phyloP scores from a whole-genome alignment of 139 green algal genomes.

The Coelastrella sp. region DNA sequence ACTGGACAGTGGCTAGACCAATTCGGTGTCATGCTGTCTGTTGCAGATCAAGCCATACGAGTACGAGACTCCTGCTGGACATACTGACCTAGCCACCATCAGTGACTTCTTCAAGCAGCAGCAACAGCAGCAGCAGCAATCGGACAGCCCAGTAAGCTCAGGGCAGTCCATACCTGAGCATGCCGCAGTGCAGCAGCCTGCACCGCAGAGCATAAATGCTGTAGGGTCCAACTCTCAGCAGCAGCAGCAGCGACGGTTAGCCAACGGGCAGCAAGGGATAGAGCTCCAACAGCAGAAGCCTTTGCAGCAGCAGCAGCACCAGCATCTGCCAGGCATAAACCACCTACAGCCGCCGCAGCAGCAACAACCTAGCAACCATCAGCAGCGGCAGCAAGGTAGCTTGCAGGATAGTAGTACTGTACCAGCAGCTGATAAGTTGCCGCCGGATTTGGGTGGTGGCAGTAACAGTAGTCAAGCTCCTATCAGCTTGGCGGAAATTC shows the following conservation, averaged over 20 bases:
- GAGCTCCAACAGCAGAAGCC: background rate
- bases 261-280: background rate
- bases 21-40: background rate
- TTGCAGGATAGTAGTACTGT: background rate
- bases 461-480: background rate
- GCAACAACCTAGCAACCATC: background rate
- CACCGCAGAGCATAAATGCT: background rate
- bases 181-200: background rate
- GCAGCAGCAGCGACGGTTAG: background rate
- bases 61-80: conserved; percentile 28
- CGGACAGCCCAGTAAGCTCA: background rate
- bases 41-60: conserved; percentile 30
- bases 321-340: background rate
- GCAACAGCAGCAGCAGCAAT: background rate
- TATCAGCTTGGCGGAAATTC: background rate
- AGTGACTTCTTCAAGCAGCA: conserved; percentile 39
- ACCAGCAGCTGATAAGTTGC: background rate
- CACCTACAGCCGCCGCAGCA: conserved; percentile 7
- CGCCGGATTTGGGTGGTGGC: background rate
- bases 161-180: background rate
- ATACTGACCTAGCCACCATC: conserved; percentile 43
- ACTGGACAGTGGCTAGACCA: too few species aligned
- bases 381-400: background rate
- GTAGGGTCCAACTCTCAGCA: background rate
- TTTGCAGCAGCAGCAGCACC: background rate